A percentile compares a stretch with the other conserved stretches of the same genome.
phyloP scores from a whole-genome alignment of 805 yeast species.

The Scheffersomyces lignosus region DNA sequence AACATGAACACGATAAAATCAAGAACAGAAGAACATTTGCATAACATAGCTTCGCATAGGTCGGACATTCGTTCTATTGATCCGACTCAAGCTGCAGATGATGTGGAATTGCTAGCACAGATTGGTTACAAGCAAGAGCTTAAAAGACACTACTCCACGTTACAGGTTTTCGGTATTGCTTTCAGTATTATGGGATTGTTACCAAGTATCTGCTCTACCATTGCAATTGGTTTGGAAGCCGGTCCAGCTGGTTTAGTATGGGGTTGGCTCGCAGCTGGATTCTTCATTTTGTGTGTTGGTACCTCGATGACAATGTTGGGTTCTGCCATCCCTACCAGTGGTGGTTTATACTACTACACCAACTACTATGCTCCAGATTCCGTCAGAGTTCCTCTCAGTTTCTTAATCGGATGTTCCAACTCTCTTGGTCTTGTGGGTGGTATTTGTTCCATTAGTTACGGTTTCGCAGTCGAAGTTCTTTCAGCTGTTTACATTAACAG shows the following conservation, averaged over 20 bases:
- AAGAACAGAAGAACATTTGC: conserved; percentile 1
- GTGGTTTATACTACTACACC: conserved; percentile 73
- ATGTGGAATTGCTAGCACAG: conserved; percentile 44
- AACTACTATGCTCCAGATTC: conserved; percentile 62
- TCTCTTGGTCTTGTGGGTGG: conserved; percentile 68
- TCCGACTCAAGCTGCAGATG: conserved; percentile 8
- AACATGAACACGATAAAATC: conserved; percentile 1
- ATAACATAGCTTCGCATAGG: conserved; percentile 3
- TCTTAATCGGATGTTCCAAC: conserved; percentile 66
- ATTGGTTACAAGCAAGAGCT: conserved; percentile 74
- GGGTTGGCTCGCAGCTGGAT: conserved; percentile 69
- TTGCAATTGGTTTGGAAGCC: conserved; percentile 54
- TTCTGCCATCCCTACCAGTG: conserved; percentile 71
- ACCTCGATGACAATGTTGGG: conserved; percentile 65
- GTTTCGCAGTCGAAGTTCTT: conserved; percentile 59
- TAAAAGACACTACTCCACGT: conserved; percentile 56
- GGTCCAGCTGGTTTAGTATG: conserved; percentile 69
- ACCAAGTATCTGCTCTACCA: conserved; percentile 60
- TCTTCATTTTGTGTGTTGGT: conserved; percentile 59
- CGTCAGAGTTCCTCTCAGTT: conserved; percentile 54
- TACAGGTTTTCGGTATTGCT: conserved; percentile 70
- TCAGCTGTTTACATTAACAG: conserved; percentile 56
- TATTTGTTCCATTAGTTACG: conserved; percentile 66
- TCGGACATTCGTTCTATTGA: conserved; percentile 5
- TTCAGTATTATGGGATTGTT: conserved; percentile 72